Evolutionary conservation across 2,329 filamentous ascomycete genomes (phyloP).

Genomic region (Venturia oleaginea): DNA sequence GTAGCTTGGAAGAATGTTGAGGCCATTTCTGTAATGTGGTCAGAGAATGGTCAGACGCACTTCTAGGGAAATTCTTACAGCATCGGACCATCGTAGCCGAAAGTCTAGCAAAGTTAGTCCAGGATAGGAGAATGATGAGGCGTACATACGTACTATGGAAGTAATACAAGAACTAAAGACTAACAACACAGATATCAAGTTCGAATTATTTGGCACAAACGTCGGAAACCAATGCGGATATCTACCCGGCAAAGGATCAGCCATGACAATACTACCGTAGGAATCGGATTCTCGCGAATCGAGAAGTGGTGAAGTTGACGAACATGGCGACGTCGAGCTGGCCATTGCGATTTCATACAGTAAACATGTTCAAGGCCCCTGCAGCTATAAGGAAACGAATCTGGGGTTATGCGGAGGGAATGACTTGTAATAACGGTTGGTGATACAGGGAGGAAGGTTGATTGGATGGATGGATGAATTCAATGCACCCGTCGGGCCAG

Average conservation of each 20-base stretch:
- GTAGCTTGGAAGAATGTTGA: slow-evolving; percentile 50
- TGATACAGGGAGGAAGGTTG: neutral
- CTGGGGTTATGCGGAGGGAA: neutral
- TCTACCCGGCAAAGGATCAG: neutral
- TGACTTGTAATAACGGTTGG: neutral
- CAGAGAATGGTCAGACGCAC: neutral
- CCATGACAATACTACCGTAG: neutral
- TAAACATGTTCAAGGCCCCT: neutral
- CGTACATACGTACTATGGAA: neutral
- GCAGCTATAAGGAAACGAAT: neutral
- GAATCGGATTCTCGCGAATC: neutral
- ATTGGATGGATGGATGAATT: no score
- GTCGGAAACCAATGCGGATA: slow-evolving; percentile 6
- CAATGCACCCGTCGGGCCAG: no score
- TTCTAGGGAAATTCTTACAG: slow-evolving; percentile 21
- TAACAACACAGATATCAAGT: slow-evolving; percentile 8
- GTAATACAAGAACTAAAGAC: slow-evolving; percentile 9
- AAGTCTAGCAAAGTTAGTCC: slow-evolving; percentile 1
- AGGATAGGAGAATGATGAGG: neutral
- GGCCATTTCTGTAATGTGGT: slow-evolving; percentile 32
- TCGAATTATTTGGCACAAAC: neutral
- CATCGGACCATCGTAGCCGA: slow-evolving; percentile 40
- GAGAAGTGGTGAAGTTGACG: neutral
- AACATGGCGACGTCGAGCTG: neutral
- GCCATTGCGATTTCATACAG: neutral